These are phyloP conservation scores for Beauveria australis DNA, from an alignment of 2,329 filamentous ascomycete genomes.

Conservation along the genomic window DNA sequence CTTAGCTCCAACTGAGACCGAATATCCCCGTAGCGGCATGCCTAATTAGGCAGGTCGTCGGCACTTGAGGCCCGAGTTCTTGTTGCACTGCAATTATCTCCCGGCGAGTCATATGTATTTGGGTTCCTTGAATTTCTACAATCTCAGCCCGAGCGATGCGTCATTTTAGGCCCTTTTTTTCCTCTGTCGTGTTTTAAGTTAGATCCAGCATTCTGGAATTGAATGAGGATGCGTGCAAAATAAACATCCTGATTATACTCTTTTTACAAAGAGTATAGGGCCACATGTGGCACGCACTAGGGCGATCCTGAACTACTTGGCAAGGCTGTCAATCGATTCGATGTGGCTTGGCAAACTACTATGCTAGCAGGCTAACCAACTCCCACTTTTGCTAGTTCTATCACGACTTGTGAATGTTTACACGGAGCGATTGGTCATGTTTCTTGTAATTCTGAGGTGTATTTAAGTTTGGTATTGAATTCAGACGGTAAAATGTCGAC, in stretches of 20 bases:
- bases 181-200: not conserved
- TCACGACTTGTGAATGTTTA: too few relatives aligned
- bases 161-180: not conserved
- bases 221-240: not conserved
- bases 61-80: not conserved
- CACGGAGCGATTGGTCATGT: too few relatives aligned
- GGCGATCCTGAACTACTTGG: not conserved
- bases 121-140: not conserved
- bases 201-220: not conserved
- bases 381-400: too few relatives aligned
- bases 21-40: not conserved
- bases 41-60: slow-evolving; percentile 8
- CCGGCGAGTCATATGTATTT: not conserved
- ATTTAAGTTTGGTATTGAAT: too few relatives aligned
- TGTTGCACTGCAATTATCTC: not conserved
- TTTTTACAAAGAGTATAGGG: not conserved
- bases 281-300: not conserved
- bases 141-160: not conserved
- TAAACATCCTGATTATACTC: too few relatives aligned
- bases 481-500: too few relatives aligned
- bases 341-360: not conserved
- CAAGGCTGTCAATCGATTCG: not conserved
- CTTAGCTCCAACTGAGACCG: not conserved
- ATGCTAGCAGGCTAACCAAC: too few relatives aligned
- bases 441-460: too few relatives aligned